Evolutionary conservation across 306 rosid genomes (phyloP), one percentile per base, ranked within the genome.

Genomic region (Cicer arietinum): DNA sequence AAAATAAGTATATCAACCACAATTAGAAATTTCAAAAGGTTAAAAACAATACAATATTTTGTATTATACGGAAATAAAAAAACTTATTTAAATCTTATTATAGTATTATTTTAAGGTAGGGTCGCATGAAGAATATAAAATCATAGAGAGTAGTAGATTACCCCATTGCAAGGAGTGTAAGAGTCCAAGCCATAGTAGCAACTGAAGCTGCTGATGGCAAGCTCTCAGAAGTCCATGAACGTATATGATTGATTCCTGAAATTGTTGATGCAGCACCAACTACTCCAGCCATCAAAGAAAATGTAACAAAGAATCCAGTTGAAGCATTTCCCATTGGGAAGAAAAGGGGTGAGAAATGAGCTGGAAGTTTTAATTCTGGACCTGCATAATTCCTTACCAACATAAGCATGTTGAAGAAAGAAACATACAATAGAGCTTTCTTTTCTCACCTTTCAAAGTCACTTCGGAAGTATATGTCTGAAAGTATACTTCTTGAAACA

Each of bases 241-340:
- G 89, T 37, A 94, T 57, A 80, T 95, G 98, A 80, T 63, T 90
- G 69, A 86, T 37, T 73, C 97, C 98, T n/a, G 89, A 63, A 9
- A 95, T 80, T 13, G 80, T 83, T 10, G 96, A 88, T 45, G 91
- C 99, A 75, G 68, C 97, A n/a, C 99, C 99, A 65, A 92, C 89
- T 7, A 90, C 99, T 81, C 90, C 96, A 46, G 97, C 97, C 2
- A 92, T 53, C 83, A 90, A 53, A 79, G 97, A 82, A 77, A 92
- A 89, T 22, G 84, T 86, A 45, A 92, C 97, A 56, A 90, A 92
- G 90, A 94, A 94, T 4, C 99, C 98, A 13, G 97, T 92, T 30
- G 99, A 90, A 45, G 92, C 98, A 76, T 94, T 94, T 64, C 98
- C 99, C 90, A 94, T 89, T 0, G 98, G 99, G 45, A 94, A 94